Conservation (phyloP, 2,329 filamentous ascomycete species). For the Ilyonectria robusta region DNA sequence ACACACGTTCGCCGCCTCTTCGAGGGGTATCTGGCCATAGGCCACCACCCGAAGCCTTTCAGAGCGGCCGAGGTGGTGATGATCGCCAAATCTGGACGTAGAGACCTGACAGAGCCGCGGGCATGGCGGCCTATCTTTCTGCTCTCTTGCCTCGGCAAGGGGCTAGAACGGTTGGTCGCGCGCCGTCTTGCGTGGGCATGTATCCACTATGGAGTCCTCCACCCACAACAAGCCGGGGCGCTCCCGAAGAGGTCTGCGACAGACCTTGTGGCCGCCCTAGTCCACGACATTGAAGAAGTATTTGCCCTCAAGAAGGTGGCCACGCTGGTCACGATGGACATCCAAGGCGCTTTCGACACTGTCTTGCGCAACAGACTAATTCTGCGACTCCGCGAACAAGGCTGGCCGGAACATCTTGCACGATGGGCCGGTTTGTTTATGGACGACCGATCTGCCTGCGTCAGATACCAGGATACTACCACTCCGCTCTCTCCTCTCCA, state of each 20-base stretch:
- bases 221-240: slow-evolving; percentile 37
- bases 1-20: slow-evolving; percentile 31
- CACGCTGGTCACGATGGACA: slow-evolving; percentile 34
- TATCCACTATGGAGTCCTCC: slow-evolving; percentile 39
- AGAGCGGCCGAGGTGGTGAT: slow-evolving; percentile 42
- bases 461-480: slow-evolving; percentile 24
- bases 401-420: slow-evolving; percentile 29
- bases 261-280: slow-evolving; percentile 25
- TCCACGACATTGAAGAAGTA: slow-evolving; percentile 41
- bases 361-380: slow-evolving; percentile 36
- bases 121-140: slow-evolving; percentile 46
- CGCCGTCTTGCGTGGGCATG: slow-evolving; percentile 36
- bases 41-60: slow-evolving; percentile 40
- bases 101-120: slow-evolving; percentile 30
- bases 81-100: slow-evolving; percentile 42
- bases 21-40: slow-evolving; percentile 31
- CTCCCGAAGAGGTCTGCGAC: slow-evolving; percentile 39
- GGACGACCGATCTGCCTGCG: background rate
- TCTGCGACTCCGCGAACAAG: slow-evolving; percentile 31
- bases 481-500: slow-evolving; percentile 13
- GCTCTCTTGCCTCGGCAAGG: slow-evolving; percentile 46
- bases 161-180: slow-evolving; percentile 45
- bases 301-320: slow-evolving; percentile 28
- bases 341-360: slow-evolving; percentile 38
- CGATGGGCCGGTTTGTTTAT: slow-evolving; percentile 36